Percentiles rank a stretch among this genome's conserved stretches.
Evolutionary conservation across 257 asterid species (phyloP).

Genomic region (Misopates orontium): DNA sequence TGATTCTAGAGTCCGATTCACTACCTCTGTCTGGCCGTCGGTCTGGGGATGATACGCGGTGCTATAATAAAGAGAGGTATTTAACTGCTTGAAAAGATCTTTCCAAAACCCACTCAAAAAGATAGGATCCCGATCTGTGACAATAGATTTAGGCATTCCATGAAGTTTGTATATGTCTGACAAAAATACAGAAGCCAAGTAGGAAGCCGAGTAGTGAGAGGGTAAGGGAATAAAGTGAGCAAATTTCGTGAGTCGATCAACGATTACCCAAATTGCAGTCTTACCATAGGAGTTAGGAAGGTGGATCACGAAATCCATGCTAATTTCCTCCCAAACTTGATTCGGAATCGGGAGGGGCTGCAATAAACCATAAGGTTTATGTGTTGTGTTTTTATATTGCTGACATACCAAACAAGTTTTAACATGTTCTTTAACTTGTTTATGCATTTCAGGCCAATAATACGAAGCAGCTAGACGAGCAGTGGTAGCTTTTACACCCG

Average conservation of each 20-base stretch:
- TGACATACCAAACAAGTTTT: background rate
- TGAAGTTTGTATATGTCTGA: background rate
- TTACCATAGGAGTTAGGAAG: background rate
- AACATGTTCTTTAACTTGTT: background rate
- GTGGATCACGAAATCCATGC: background rate
- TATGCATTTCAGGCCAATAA: background rate
- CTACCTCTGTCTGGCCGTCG: background rate
- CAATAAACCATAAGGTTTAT: no score
- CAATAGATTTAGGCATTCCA: background rate
- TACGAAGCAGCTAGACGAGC: background rate
- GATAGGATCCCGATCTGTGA: background rate
- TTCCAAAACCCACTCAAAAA: background rate
- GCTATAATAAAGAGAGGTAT: background rate
- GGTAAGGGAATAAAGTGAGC: background rate
- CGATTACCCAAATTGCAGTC: background rate
- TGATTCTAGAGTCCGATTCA: background rate
- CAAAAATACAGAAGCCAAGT: background rate
- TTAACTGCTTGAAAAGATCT: background rate
- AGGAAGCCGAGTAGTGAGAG: background rate
- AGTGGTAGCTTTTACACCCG: background rate
- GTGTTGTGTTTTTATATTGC: background rate
- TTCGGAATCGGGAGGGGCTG: no score
- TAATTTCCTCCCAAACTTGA: no score
- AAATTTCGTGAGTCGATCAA: background rate
- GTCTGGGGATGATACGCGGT: background rate